Percentiles rank a stretch among this genome's conserved stretches.
phyloP scores from a whole-genome alignment of 257 asterid species.

The Solanum lycopersicoides region DNA sequence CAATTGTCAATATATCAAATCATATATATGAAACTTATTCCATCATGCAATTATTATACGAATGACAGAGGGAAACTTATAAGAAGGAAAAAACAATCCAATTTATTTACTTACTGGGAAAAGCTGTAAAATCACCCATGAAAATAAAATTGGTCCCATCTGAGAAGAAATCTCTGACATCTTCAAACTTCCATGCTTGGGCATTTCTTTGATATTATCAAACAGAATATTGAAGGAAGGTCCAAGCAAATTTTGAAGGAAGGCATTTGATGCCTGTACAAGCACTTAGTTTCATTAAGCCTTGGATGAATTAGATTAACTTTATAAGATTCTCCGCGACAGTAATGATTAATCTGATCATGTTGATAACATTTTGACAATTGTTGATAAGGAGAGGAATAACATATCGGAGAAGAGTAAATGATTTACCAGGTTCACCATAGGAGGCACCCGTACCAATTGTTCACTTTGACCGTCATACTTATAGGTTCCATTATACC shows the following conservation, averaged over 20 bases:
- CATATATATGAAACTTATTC: background rate
- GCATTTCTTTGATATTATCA: slow-evolving; percentile 89
- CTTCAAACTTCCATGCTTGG: slow-evolving; percentile 55
- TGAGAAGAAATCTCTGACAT: slow-evolving; percentile 76
- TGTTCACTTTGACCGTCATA: slow-evolving; percentile 49
- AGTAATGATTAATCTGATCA: background rate
- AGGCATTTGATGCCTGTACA: slow-evolving; percentile 81
- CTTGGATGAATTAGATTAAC: background rate
- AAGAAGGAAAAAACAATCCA: background rate
- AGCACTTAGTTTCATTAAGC: background rate
- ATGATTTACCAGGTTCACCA: slow-evolving; percentile 69
- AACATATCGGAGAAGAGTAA: background rate
- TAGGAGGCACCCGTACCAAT: slow-evolving; percentile 81
- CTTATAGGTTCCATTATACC: slow-evolving; percentile 87
- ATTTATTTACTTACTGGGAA: slow-evolving; percentile 68
- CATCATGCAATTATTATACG: background rate
- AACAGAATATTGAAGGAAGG: slow-evolving; percentile 44
- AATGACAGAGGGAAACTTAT: background rate
- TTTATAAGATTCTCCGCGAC: background rate
- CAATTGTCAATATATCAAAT: background rate
- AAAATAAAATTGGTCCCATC: slow-evolving; percentile 83
- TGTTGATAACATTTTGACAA: background rate
- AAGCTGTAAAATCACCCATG: slow-evolving; percentile 68
- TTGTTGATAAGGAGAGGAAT: background rate
- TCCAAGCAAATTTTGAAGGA: slow-evolving; percentile 66